Conservation (phyloP, 768 basidiomycete genomes). For the Hydnomerulius pinastri region DNA sequence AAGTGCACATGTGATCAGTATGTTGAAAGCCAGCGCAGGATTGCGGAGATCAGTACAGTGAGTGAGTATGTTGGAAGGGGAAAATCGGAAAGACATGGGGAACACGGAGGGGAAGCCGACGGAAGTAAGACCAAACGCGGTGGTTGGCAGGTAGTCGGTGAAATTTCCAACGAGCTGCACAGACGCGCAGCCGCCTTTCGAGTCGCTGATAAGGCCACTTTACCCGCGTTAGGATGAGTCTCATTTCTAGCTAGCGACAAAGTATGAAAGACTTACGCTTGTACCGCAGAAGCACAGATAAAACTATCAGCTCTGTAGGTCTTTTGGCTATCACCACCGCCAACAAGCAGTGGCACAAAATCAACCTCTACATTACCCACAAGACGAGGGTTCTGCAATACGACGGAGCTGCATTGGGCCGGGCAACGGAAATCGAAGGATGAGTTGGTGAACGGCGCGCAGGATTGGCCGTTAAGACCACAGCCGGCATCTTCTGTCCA, state of each 20-base stretch:
- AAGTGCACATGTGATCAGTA: constrained; percentile 63
- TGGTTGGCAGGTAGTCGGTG: constrained; percentile 62
- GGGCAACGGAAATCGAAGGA: constrained; percentile 82
- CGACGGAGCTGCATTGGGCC: constrained; percentile 62
- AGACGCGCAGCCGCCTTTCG: constrained; percentile 75
- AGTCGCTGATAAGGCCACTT: constrained; percentile 66
- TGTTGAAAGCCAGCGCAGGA: constrained; percentile 71
- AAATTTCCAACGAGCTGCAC: constrained; percentile 72
- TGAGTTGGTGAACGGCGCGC: constrained; percentile 62
- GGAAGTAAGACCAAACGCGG: constrained; percentile 64
- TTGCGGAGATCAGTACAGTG: constrained; percentile 74
- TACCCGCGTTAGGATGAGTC: constrained; percentile 10
- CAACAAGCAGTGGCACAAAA: constrained; percentile 76
- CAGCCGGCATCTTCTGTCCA: constrained; percentile 73
- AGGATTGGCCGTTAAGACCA: constrained; percentile 67
- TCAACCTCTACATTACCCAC: constrained; percentile 67
- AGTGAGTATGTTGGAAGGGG: constrained; percentile 45
- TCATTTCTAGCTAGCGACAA: neutral
- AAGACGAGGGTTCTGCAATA: constrained; percentile 72
- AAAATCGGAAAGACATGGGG: constrained; percentile 68
- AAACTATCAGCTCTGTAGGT: constrained; percentile 88
- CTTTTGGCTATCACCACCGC: constrained; percentile 71
- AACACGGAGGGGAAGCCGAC: constrained; percentile 75
- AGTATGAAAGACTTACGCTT: constrained; percentile 55
- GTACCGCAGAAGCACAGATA: constrained; percentile 81